Percentiles rank a stretch among this genome's conserved stretches.
Conservation (phyloP, 225 moss, liverwort and hornwort species). For the Asterella californica region DNA sequence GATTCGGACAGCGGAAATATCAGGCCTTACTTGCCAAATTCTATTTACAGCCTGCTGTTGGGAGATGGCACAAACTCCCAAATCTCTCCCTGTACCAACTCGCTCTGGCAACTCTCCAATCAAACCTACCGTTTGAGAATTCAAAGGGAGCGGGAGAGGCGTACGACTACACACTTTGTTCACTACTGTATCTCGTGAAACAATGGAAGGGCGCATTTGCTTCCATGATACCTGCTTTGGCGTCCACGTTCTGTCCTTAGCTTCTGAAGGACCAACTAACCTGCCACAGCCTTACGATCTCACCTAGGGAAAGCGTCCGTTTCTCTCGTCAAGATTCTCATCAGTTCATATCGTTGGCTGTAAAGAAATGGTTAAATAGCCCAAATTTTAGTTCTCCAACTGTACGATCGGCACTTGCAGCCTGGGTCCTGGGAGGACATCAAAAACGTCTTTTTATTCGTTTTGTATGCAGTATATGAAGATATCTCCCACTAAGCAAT, state of each 20-base stretch:
- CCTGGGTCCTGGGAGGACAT: neutral
- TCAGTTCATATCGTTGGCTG: neutral
- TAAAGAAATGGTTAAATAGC: neutral
- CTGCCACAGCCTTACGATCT: neutral
- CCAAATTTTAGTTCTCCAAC: neutral
- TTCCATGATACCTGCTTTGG: neutral
- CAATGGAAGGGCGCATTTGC: constrained; percentile 2
- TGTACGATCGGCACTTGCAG: neutral
- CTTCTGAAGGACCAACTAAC: constrained; percentile 4
- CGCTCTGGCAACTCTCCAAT: constrained; percentile 1
- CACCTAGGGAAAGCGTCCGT: neutral
- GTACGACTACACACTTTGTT: constrained; percentile 3
- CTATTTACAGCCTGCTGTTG: neutral
- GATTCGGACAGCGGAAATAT: constrained; percentile 6
- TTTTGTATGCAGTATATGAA: neutral
- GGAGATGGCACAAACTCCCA: neutral
- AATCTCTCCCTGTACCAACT: neutral
- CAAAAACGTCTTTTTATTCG: neutral
- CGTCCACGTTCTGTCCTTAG: neutral
- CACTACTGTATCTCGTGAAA: neutral
- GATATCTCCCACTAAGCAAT: neutral
- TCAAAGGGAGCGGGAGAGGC: constrained; percentile 11
- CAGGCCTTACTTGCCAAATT: constrained; percentile 2
- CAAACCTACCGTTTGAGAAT: constrained; percentile 2
- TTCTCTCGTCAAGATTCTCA: neutral